Percentiles rank a stretch among this genome's conserved stretches.
Conservation (phyloP, 371 early-diverging fungal species). For the Gilbertella persicaria region DNA sequence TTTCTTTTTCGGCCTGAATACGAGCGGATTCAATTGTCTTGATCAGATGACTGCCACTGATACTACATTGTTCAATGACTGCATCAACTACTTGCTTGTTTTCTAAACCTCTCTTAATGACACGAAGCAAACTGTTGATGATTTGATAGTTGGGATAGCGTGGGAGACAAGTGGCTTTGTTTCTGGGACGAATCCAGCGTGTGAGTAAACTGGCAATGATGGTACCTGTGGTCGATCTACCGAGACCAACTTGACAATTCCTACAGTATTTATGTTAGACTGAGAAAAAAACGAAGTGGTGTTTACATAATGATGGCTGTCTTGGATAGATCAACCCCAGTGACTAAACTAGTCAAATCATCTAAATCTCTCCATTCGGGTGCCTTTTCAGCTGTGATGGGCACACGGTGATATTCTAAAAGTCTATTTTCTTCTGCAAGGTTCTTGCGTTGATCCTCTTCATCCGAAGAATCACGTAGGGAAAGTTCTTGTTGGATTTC, state of each 20-base stretch:
- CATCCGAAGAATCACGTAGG: conserved; percentile 9
- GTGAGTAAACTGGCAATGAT: conserved; percentile 59
- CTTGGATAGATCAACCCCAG: conserved; percentile 34
- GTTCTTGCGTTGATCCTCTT: neutral
- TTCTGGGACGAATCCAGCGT: conserved; percentile 46
- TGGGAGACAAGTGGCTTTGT: neutral
- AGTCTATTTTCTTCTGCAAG: conserved; percentile 2
- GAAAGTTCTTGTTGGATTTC: conserved; percentile 23
- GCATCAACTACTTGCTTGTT: conserved; percentile 63
- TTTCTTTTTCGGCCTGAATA: conserved; percentile 49
- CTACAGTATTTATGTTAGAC: too few species aligned
- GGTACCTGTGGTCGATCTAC: conserved; percentile 64
- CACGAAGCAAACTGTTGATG: conserved; percentile 69
- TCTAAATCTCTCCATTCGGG: conserved; percentile 68
- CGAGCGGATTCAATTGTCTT: conserved; percentile 59
- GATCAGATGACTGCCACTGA: conserved; percentile 39
- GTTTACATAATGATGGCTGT: conserved; percentile 60
- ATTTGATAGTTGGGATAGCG: conserved; percentile 56
- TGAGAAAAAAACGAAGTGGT: conserved; percentile 6
- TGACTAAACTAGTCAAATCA: conserved; percentile 44
- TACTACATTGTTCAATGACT: conserved; percentile 59
- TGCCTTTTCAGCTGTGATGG: conserved; percentile 63
- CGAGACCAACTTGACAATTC: conserved; percentile 72
- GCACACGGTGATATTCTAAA: conserved; percentile 57
- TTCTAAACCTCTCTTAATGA: conserved; percentile 65